Conservation (phyloP, 805 yeast genomes). For the Ogataea populi-albae region DNA sequence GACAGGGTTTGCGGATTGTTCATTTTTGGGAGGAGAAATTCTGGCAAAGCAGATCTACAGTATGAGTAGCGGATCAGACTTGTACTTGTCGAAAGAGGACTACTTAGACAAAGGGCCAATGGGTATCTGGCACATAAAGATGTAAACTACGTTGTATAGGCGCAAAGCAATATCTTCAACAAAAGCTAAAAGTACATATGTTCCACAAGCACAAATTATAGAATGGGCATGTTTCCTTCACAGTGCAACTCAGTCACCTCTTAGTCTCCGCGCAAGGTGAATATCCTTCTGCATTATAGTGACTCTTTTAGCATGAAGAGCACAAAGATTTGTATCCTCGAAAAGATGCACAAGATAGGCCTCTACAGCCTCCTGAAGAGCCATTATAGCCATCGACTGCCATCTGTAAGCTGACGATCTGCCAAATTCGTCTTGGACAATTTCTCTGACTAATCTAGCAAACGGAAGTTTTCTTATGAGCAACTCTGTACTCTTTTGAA, state of each 20-base stretch:
- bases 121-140: slow-evolving; percentile 59
- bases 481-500: slow-evolving; percentile 65
- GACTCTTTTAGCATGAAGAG: slow-evolving; percentile 78
- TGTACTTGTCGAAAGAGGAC: slow-evolving; percentile 64
- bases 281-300: slow-evolving; percentile 83
- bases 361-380: slow-evolving; percentile 79
- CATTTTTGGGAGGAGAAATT: slow-evolving; percentile 84
- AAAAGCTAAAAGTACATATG: no score
- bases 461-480: slow-evolving; percentile 71
- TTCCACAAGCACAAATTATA: no score
- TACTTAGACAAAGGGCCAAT: slow-evolving; percentile 81
- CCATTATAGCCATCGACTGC: slow-evolving; percentile 76
- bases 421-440: slow-evolving; percentile 59
- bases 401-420: slow-evolving; percentile 60
- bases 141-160: slow-evolving; percentile 17
- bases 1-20: slow-evolving; percentile 69
- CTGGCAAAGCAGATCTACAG: slow-evolving; percentile 82
- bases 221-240: no score
- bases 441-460: slow-evolving; percentile 72
- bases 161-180: neutral
- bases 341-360: slow-evolving; percentile 70
- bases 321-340: slow-evolving; percentile 76
- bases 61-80: slow-evolving; percentile 57
- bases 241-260: slow-evolving; percentile 15
- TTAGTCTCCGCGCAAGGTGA: slow-evolving; percentile 60